Evolutionary conservation across 192 early-diverging fungal genomes (phyloP).

Genomic region (Coemansia sp.): DNA sequence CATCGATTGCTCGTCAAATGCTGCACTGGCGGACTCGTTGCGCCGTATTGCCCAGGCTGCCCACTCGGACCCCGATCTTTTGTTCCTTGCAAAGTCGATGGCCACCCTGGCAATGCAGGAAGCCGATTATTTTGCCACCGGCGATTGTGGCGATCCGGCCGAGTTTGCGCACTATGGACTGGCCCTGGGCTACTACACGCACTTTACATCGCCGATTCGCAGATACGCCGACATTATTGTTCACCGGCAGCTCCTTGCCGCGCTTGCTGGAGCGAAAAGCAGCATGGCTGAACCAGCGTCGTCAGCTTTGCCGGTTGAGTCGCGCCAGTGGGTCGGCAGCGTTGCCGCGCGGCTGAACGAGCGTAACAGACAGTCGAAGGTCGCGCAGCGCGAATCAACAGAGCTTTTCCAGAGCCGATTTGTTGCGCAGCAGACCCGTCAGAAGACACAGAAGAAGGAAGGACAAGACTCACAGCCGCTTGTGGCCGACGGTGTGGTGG

Average conservation of each 20-base stretch:
- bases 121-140: constrained; percentile 70
- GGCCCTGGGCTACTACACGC: constrained; percentile 75
- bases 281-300: neutral
- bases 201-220: constrained; percentile 81
- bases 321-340: constrained; percentile 33
- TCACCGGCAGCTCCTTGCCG: constrained; percentile 66
- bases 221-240: constrained; percentile 81
- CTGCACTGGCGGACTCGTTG: constrained; percentile 63
- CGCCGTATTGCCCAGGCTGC: constrained; percentile 38
- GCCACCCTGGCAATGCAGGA: constrained; percentile 76
- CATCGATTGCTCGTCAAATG: constrained; percentile 67
- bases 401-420: constrained; percentile 80
- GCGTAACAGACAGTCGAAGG: constrained; percentile 69
- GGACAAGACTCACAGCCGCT: constrained; percentile 26
- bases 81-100: constrained; percentile 69
- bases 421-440: constrained; percentile 61
- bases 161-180: constrained; percentile 73
- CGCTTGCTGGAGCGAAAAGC: constrained; percentile 22
- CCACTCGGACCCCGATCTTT: constrained; percentile 57
- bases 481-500: constrained; percentile 65
- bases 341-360: constrained; percentile 62
- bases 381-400: constrained; percentile 77
- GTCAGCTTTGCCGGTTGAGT: neutral
- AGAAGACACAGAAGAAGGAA: constrained; percentile 29
- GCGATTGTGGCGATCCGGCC: constrained; percentile 30